Percentiles rank a stretch among this genome's conserved stretches.
Evolutionary conservation across 2,329 filamentous ascomycete genomes (phyloP).

Genomic region (Cytospora leucostoma): DNA sequence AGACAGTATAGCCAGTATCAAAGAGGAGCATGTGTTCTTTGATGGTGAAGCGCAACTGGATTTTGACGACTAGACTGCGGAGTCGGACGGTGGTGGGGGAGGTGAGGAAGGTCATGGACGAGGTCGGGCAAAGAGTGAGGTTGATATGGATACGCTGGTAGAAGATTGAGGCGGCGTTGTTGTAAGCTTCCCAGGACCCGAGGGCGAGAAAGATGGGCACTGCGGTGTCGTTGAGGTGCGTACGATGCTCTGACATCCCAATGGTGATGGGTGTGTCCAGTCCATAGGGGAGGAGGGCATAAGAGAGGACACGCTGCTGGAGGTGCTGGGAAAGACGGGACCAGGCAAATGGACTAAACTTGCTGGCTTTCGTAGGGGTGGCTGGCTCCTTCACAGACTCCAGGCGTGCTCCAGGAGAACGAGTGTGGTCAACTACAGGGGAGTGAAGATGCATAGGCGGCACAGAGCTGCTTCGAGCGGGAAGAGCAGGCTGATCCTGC

Average conservation of each 20-base stretch:
- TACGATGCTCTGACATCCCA: slow-evolving; percentile 1
- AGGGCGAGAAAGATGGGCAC: slow-evolving; percentile 21
- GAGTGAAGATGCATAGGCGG: slow-evolving; percentile 3
- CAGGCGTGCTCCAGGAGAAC: background rate
- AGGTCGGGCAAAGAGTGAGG: background rate
- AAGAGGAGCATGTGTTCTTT: slow-evolving; percentile 17
- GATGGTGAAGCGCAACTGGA: slow-evolving; percentile 14
- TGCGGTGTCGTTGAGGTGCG: slow-evolving; percentile 3
- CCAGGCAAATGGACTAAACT: background rate
- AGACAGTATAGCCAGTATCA: slow-evolving; percentile 7
- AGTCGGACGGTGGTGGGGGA: background rate
- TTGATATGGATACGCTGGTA: slow-evolving; percentile 11
- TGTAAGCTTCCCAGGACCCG: slow-evolving; percentile 14
- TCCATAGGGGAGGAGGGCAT: slow-evolving; percentile 8
- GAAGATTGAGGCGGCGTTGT: slow-evolving; percentile 7
- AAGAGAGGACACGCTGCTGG: slow-evolving; percentile 11
- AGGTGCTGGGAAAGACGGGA: slow-evolving; percentile 4
- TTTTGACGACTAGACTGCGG: slow-evolving; percentile 4
- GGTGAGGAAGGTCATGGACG: slow-evolving; percentile 22
- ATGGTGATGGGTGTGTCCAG: background rate
- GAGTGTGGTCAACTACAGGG: background rate
- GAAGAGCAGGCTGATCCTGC: background rate
- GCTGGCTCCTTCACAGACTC: background rate
- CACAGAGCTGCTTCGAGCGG: slow-evolving; percentile 1
- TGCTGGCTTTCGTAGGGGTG: background rate